Evolutionary conservation across 345 rosid species (phyloP).

Genomic region (Heritiera fomes): DNA sequence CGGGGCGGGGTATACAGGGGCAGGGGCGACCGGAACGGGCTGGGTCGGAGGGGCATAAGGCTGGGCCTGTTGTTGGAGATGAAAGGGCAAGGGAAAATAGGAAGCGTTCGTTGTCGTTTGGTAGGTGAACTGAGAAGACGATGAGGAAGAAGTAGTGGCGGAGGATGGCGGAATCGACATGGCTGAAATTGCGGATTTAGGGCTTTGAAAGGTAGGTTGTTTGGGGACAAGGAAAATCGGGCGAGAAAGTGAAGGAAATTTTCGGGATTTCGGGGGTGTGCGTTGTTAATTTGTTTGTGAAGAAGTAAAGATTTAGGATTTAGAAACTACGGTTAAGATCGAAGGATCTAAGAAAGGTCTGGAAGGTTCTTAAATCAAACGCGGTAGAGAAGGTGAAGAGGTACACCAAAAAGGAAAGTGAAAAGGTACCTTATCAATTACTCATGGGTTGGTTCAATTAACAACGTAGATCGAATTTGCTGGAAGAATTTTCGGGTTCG

Average conservation of each 20-base stretch:
- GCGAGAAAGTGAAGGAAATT: neutral
- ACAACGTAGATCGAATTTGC: no score
- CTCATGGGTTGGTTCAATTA: no score
- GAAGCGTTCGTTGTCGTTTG: conserved; percentile 11
- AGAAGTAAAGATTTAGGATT: neutral
- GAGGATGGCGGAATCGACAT: conserved; percentile 21
- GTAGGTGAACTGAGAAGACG: conserved; percentile 20
- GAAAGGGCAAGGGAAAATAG: conserved; percentile 23
- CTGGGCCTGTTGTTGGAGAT: conserved; percentile 24
- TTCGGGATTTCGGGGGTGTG: neutral
- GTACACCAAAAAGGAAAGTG: no score
- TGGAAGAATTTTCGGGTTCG: no score
- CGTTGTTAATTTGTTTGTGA: neutral
- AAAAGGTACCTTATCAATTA: no score
- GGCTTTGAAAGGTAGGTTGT: neutral
- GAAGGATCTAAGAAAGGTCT: no score
- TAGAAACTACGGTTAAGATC: no score
- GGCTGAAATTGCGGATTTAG: neutral
- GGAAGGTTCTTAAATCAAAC: no score
- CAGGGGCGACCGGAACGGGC: neutral
- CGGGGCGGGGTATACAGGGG: conserved; percentile 49
- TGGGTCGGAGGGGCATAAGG: neutral
- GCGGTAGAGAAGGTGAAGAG: no score
- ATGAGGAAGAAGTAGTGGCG: conserved; percentile 10
- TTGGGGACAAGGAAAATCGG: neutral